Base-by-base conservation (phyloP, 2,329 filamentous ascomycete genomes). In the Sclerotinia subarctica region DNA sequence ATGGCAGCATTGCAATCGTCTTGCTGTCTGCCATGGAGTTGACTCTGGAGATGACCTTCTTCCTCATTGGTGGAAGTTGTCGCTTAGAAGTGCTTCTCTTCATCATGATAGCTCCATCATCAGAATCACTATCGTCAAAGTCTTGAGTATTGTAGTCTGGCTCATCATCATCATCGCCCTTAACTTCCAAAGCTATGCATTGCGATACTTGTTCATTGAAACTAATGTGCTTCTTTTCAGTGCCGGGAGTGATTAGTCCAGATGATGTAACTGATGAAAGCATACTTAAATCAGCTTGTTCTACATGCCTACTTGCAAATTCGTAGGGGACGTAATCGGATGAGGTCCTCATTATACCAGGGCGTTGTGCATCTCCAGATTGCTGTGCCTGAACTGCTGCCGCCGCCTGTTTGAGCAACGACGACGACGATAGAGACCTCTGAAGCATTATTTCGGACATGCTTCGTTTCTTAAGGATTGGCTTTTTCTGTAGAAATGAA, bases 161-260 rank as follows among this genome's bases (percentile, higher is more conserved):
- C 17, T 93, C 90, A 1, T 91, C 90, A 8, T 92, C 80, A 80
- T 74, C 90, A 88, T 74, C 90, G 88, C 93, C 77, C 86, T 96
- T 96, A 73, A 88, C 85, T 46, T 98, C 94, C 44, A 99, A 87
- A 10, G 95, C 95, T 72, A 97, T 97, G 78, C 94, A 97, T 78
- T 98, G 94, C 77, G 94, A 90, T 2, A 99, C 95, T 80, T 94
- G 91, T 76, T 97, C 92, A 77, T 97, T 95, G 79, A 99, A 99
- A 76, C 96, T 92, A 72, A 99, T 98, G 77, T 97, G 94, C 86
- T 56, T 94, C 89, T 89, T 93, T 75, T 88, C 86, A 10, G 86
- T 79, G 81, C 86, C 80, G 69, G 82, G 79, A 77, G 89, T 83
- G 79, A 82, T 74, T 19, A 86, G 72, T n/a, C 90, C 91, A 0